Conservation (phyloP, 2,329 filamentous ascomycete genomes). For the Fusarium sp. region DNA sequence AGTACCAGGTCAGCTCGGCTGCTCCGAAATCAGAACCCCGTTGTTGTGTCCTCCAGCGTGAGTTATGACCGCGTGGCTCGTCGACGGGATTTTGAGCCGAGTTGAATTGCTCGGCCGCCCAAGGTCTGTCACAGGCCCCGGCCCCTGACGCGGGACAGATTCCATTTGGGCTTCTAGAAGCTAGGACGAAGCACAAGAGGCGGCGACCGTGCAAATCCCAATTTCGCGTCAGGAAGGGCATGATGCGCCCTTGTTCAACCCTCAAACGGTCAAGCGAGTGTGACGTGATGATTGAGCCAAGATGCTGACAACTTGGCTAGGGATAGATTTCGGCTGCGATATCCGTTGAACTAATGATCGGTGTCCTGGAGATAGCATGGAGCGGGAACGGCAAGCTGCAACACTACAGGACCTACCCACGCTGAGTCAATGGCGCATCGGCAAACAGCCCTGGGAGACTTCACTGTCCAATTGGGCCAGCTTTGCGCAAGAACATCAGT, state of each 20-base stretch:
- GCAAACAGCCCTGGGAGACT: constrained; percentile 3
- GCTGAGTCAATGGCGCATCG: background rate
- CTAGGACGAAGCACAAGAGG: constrained; percentile 23
- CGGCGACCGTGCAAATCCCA: constrained; percentile 33
- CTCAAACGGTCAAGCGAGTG: constrained; percentile 11
- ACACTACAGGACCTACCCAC: background rate
- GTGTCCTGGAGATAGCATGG: constrained; percentile 27
- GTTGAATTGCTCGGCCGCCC: constrained; percentile 35
- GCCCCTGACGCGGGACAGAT: constrained; percentile 30
- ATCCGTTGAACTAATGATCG: constrained; percentile 26
- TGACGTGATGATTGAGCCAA: constrained; percentile 32
- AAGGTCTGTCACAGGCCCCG: constrained; percentile 16
- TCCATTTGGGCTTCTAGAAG: constrained; percentile 45
- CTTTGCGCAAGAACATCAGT: background rate
- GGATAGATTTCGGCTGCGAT: constrained; percentile 23
- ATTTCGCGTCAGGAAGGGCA: constrained; percentile 36
- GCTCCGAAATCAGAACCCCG: constrained; percentile 16
- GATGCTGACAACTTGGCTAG: constrained; percentile 19
- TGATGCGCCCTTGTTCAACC: constrained; percentile 8
- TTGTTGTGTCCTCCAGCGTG: constrained; percentile 14
- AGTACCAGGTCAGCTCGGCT: constrained; percentile 16
- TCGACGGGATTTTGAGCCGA: constrained; percentile 43
- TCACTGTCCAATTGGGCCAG: background rate
- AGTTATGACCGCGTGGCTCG: constrained; percentile 29
- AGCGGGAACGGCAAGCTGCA: constrained; percentile 14